These are phyloP conservation scores for Lichtheimia ramosa DNA, from an alignment of 371 early-diverging fungal genomes.

Conservation along the genomic window DNA sequence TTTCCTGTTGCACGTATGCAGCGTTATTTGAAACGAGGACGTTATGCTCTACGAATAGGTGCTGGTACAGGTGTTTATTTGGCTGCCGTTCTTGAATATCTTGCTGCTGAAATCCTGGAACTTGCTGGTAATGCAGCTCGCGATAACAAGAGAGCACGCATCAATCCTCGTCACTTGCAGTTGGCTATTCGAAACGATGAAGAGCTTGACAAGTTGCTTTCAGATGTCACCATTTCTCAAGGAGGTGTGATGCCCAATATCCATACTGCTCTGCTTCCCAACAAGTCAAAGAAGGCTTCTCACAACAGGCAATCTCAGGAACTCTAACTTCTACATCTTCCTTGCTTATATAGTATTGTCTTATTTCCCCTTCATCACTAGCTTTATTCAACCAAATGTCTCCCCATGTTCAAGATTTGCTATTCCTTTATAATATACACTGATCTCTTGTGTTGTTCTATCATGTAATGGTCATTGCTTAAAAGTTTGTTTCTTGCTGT, in stretches of 20 bases:
- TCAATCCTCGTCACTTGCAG: slow-evolving; percentile 82
- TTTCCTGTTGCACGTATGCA: slow-evolving; percentile 95
- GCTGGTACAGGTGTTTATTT: slow-evolving; percentile 89
- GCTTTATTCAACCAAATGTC: no score
- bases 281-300: slow-evolving; percentile 48
- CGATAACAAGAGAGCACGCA: slow-evolving; percentile 89
- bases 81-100: slow-evolving; percentile 90
- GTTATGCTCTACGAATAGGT: slow-evolving; percentile 88
- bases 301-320: no score
- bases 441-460: no score
- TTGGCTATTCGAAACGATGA: slow-evolving; percentile 91
- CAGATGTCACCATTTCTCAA: slow-evolving; percentile 76
- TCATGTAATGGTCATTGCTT: no score
- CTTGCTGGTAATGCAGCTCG: slow-evolving; percentile 91
- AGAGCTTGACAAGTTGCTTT: slow-evolving; percentile 89
- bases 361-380: no score
- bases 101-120: slow-evolving; percentile 91
- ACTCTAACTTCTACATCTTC: no score
- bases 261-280: slow-evolving; percentile 60
- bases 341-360: no score
- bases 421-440: no score
- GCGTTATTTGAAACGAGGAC: slow-evolving; percentile 85
- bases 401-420: no score
- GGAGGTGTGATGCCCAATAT: slow-evolving; percentile 84
- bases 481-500: no score